Conservation (phyloP, 805 yeast species). For the Kluyveromyces siamensis region DNA sequence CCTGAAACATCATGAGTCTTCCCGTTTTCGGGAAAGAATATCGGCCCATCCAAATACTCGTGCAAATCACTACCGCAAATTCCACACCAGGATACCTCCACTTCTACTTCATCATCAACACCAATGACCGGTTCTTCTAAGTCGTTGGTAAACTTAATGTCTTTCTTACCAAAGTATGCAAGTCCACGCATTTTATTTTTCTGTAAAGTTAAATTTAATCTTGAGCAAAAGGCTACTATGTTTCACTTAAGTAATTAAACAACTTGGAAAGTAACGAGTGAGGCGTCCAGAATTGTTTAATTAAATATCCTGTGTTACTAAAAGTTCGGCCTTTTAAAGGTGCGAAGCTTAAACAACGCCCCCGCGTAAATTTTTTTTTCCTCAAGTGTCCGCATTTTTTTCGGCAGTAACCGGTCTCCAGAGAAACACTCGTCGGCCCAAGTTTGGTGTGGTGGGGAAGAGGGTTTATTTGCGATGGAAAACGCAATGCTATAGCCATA, state of each 20-base stretch:
- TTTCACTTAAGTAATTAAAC: no score
- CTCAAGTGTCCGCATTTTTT: background rate
- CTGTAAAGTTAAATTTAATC: no score
- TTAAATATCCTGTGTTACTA: no score
- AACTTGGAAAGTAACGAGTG: no score
- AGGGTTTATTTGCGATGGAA: no score
- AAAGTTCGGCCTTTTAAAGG: no score
- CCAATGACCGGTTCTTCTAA: conserved; percentile 30
- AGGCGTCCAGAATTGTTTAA: no score
- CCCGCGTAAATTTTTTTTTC: background rate
- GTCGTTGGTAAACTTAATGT: conserved; percentile 33
- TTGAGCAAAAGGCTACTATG: no score
- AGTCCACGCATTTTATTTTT: conserved; percentile 36
- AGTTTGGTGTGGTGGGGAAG: no score
- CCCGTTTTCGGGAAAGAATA: conserved; percentile 40
- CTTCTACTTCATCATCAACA: conserved; percentile 33
- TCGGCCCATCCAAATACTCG: conserved; percentile 50
- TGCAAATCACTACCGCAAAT: conserved; percentile 58
- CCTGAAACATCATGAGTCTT: conserved; percentile 33
- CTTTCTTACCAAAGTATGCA: conserved; percentile 38
- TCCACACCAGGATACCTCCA: conserved; percentile 46
- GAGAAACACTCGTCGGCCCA: no score
- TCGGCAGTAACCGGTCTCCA: background rate
- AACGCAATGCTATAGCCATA: no score
- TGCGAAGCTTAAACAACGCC: background rate